phyloP scores from a whole-genome alignment of 2,329 filamentous ascomycete genomes.

The Fusarium ambrosium region DNA sequence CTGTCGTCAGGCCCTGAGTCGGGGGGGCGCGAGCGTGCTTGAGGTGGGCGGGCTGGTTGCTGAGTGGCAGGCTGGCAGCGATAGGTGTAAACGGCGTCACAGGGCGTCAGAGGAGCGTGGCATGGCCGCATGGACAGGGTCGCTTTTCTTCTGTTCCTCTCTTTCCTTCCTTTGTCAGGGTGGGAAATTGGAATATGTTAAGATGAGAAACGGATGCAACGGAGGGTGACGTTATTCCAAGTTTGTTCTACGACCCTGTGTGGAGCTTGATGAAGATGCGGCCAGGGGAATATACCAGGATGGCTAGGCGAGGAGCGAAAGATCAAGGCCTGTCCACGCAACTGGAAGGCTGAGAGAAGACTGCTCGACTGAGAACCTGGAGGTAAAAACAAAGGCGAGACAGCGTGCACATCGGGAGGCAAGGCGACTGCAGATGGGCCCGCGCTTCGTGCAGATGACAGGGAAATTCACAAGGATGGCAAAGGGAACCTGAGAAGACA shows the following conservation, averaged over 20 bases:
- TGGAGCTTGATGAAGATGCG: conserved; percentile 18
- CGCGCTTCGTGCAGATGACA: conserved; percentile 18
- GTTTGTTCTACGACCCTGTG: conserved; percentile 16
- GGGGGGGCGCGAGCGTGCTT: conserved; percentile 3
- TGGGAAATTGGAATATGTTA: conserved; percentile 9
- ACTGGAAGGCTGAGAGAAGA: conserved; percentile 7
- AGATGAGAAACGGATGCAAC: conserved; percentile 18
- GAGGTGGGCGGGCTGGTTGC: not conserved
- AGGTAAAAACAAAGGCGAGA: conserved; percentile 7
- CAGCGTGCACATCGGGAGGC: not conserved
- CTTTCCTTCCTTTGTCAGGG: conserved; percentile 8
- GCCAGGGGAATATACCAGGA: conserved; percentile 8
- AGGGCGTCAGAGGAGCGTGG: conserved; percentile 15
- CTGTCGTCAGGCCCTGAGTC: conserved; percentile 9
- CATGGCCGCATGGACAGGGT: conserved; percentile 14
- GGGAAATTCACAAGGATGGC: conserved; percentile 9
- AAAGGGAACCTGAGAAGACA: conserved; percentile 9
- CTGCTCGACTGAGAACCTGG: not conserved
- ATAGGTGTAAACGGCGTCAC: not conserved
- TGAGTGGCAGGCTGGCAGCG: not conserved
- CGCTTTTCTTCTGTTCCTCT: not conserved
- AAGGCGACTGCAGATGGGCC: conserved; percentile 9
- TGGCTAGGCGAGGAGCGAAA: not conserved
- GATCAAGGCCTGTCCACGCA: not conserved
- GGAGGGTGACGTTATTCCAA: conserved; percentile 10